A percentile compares a stretch with the other conserved stretches of the same genome.
Conservation (phyloP, 2,329 filamentous ascomycete species). For the Cordyceps militaris region DNA sequence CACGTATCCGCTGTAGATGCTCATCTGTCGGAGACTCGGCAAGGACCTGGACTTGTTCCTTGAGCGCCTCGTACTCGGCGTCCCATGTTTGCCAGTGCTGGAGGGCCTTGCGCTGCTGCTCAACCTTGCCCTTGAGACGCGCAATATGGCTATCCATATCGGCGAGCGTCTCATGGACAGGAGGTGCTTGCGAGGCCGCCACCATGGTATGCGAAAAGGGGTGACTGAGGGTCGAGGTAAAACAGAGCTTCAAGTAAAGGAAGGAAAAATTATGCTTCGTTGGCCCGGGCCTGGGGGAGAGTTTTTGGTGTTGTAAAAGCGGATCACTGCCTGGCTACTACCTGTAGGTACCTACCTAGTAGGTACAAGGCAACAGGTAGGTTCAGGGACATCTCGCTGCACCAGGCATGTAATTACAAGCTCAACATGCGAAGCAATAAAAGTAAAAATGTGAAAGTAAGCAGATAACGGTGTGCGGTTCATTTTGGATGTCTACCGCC, state of each 20-base stretch:
- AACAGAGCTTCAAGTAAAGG: not conserved
- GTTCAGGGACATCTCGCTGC: too few relatives aligned
- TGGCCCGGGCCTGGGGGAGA: not conserved
- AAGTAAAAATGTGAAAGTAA: too few relatives aligned
- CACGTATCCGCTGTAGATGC: constrained; percentile 51
- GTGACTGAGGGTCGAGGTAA: not conserved
- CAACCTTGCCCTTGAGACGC: constrained; percentile 67
- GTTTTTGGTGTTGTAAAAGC: constrained; percentile 1
- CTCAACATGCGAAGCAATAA: not conserved
- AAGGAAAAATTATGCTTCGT: constrained; percentile 1
- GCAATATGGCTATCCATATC: constrained; percentile 69
- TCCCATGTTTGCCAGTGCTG: constrained; percentile 89
- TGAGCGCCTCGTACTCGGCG: constrained; percentile 82
- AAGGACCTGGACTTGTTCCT: constrained; percentile 65
- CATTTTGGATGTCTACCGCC: too few relatives aligned
- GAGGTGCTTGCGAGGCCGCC: constrained; percentile 1
- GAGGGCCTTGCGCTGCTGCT: constrained; percentile 63
- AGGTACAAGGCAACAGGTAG: not conserved
- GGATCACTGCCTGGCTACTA: not conserved
- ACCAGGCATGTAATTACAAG: too few relatives aligned
- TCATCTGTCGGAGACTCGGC: constrained; percentile 36
- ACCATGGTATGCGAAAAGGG: constrained; percentile 10
- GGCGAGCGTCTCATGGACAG: constrained; percentile 45
- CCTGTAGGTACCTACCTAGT: not conserved
- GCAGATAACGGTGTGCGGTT: too few relatives aligned